Evolutionary conservation across 176 grass and related monocot genomes (phyloP).

Genomic region (Metroxylon sagu): DNA sequence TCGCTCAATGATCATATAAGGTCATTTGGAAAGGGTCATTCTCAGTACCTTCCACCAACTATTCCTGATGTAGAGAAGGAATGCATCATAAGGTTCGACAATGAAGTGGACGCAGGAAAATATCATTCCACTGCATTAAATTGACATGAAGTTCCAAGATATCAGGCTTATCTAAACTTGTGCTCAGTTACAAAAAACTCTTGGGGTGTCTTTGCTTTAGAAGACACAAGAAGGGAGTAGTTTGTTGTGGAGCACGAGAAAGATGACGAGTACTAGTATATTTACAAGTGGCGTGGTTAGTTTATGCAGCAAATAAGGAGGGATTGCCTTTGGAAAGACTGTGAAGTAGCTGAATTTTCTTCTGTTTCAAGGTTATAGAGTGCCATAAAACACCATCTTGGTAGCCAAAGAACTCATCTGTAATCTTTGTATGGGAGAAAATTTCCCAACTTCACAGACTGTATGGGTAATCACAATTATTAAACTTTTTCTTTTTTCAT

Average conservation of each 20-base stretch:
- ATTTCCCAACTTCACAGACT: too few relatives aligned
- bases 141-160: conserved; percentile 1
- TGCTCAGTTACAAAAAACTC: conserved; percentile 10
- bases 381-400: too few relatives aligned
- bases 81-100: conserved; percentile 47
- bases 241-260: conserved; percentile 23
- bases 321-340: conserved; percentile 17
- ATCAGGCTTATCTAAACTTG: conserved; percentile 3
- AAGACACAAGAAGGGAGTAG: background rate
- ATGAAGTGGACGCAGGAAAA: background rate
- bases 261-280: too few relatives aligned
- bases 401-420: too few relatives aligned
- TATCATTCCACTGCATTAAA: background rate
- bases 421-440: too few relatives aligned
- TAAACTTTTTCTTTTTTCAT: too few relatives aligned
- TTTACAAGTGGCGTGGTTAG: too few relatives aligned
- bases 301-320: background rate
- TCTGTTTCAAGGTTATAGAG: conserved; percentile 4
- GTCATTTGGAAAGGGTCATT: conserved; percentile 56
- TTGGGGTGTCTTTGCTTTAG: too few relatives aligned
- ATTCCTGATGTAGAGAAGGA: conserved; percentile 14
- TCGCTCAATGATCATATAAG: conserved; percentile 91
- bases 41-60: conserved; percentile 4
- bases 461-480: too few relatives aligned
- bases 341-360: conserved; percentile 99